These are phyloP conservation scores for Aspergillus sclerotioniger DNA, from an alignment of 495 filamentous ascomycete genomes.

Conservation along the genomic window DNA sequence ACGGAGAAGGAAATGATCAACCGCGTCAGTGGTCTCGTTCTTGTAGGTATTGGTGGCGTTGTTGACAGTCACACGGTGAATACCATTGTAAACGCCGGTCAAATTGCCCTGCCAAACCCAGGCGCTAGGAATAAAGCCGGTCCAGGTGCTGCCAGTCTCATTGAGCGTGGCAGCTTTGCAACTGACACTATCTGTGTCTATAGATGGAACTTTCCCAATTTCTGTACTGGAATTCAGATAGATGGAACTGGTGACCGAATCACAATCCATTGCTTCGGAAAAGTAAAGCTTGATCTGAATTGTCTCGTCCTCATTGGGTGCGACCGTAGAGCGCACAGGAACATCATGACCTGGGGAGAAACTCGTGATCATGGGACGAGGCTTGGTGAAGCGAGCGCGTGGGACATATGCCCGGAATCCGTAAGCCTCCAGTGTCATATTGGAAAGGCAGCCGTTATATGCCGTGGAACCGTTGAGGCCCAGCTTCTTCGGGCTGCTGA, in stretches of 20 bases:
- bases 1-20: slow-evolving; percentile 57
- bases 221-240: slow-evolving; percentile 53
- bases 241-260: slow-evolving; percentile 46
- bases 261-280: slow-evolving; percentile 61
- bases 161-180: slow-evolving; percentile 43
- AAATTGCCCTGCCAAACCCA: slow-evolving; percentile 55
- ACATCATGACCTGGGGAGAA: slow-evolving; percentile 63
- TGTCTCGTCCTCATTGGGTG: slow-evolving; percentile 39
- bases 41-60: slow-evolving; percentile 45
- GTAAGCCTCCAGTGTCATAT: slow-evolving; percentile 52
- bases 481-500: slow-evolving; percentile 30
- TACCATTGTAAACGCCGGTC: slow-evolving; percentile 58
- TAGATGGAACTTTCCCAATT: slow-evolving; percentile 29
- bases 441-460: slow-evolving; percentile 54
- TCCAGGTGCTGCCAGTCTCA: slow-evolving; percentile 20
- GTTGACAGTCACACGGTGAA: slow-evolving; percentile 58
- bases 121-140: slow-evolving; percentile 49
- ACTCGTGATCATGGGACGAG: slow-evolving; percentile 62
- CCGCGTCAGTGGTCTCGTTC: slow-evolving; percentile 42
- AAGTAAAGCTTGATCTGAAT: slow-evolving; percentile 55
- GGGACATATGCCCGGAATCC: slow-evolving; percentile 65
- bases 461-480: slow-evolving; percentile 39
- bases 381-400: slow-evolving; percentile 39
- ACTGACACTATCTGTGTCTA: slow-evolving; percentile 38
- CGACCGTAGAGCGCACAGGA: slow-evolving; percentile 50